Conservation (phyloP, 2,329 filamentous ascomycete genomes). For the Cercospora sp. region DNA sequence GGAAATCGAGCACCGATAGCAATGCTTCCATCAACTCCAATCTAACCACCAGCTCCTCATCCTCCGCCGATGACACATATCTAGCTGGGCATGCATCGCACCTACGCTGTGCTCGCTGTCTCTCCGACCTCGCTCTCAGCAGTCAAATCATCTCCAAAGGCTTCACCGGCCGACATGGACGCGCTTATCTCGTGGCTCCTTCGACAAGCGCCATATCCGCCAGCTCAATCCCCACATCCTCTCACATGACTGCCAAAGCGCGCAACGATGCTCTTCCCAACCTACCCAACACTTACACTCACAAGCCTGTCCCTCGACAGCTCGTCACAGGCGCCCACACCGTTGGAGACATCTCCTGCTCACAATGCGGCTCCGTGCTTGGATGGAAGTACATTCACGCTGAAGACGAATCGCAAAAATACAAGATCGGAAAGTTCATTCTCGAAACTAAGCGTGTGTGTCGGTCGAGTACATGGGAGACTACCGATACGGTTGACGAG, state of each 20-base stretch:
- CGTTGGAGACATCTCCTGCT: slow-evolving; percentile 60
- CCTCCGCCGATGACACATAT: slow-evolving; percentile 38
- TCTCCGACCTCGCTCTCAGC: slow-evolving; percentile 59
- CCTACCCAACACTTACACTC: slow-evolving; percentile 60
- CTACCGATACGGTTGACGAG: slow-evolving; percentile 26
- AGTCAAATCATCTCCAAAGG: slow-evolving; percentile 64
- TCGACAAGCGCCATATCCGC: slow-evolving; percentile 37
- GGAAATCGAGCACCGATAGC: slow-evolving; percentile 44
- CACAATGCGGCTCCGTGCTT: slow-evolving; percentile 56
- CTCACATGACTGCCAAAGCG: slow-evolving; percentile 27
- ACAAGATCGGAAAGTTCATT: slow-evolving; percentile 68
- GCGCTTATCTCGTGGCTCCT: slow-evolving; percentile 62
- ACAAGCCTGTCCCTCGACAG: slow-evolving; percentile 58
- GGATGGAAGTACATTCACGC: slow-evolving; percentile 67
- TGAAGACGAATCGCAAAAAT: slow-evolving; percentile 61
- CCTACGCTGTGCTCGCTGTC: slow-evolving; percentile 60
- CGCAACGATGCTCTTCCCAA: slow-evolving; percentile 37
- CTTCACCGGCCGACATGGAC: slow-evolving; percentile 64
- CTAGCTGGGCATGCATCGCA: slow-evolving; percentile 53
- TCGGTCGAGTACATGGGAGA: slow-evolving; percentile 55
- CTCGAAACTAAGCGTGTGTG: slow-evolving; percentile 60
- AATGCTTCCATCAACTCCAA: slow-evolving; percentile 39
- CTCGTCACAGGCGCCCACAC: slow-evolving; percentile 64
- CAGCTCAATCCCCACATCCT: slow-evolving; percentile 18
- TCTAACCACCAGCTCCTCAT: slow-evolving; percentile 27